A percentile compares a stretch with the other conserved stretches of the same genome.
phyloP scores from a whole-genome alignment of 805 yeast species.

The Jamesozyma jinghongensis region DNA sequence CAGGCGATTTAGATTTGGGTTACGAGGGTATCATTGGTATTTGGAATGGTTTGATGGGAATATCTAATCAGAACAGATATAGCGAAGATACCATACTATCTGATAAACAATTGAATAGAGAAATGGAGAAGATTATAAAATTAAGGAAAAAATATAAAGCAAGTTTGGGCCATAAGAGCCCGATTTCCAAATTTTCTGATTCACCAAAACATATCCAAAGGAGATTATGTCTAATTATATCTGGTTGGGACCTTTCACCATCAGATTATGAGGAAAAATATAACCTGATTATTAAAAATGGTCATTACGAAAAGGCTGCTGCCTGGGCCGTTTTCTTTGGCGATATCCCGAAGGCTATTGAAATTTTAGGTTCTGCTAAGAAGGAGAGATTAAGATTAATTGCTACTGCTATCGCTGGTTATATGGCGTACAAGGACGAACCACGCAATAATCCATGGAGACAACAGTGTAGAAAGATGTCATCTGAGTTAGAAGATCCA shows the following conservation, averaged over 20 bases:
- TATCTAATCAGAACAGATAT: constrained; percentile 42
- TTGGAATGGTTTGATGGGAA: constrained; percentile 67
- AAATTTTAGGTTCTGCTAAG: constrained; percentile 64
- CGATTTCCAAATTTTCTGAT: constrained; percentile 15
- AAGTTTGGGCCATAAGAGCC: constrained; percentile 15
- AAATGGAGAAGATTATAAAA: constrained; percentile 33
- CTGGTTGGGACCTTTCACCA: constrained; percentile 83
- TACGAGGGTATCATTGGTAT: constrained; percentile 83
- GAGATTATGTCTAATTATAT: constrained; percentile 67
- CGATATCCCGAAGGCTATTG: constrained; percentile 70
- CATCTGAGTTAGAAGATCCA: constrained; percentile 83
- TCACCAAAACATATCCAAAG: constrained; percentile 49
- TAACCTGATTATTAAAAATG: constrained; percentile 43
- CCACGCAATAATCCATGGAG: constrained; percentile 73
- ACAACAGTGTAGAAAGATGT: constrained; percentile 80
- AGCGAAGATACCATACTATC: constrained; percentile 22
- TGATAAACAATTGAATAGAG: constrained; percentile 28
- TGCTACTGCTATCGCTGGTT: constrained; percentile 92
- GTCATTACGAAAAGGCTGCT: constrained; percentile 80
- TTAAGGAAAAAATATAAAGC: constrained; percentile 30
- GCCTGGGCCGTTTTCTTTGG: constrained; percentile 97
- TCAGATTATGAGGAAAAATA: constrained; percentile 67
- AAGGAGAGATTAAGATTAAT: constrained; percentile 64
- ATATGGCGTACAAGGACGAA: constrained; percentile 37
- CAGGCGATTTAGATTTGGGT: constrained; percentile 68